Base-by-base conservation (phyloP, 164 flowering plant species). In the Chimonanthus praecox region DNA sequence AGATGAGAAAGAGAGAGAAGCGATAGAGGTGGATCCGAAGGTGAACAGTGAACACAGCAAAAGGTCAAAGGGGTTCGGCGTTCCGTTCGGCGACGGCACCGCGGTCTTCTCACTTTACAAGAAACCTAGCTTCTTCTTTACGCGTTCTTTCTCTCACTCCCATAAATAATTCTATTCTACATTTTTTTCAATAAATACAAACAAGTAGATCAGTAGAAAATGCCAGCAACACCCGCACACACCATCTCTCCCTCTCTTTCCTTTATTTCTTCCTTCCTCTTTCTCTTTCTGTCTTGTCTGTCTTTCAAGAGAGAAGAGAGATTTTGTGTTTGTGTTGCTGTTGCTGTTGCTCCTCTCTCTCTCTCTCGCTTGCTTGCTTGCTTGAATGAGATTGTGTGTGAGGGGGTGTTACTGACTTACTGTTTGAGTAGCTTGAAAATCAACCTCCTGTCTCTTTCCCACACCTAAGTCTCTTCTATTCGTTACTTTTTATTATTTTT, bases 21-120 rank as follows among this genome's bases (percentile, higher is more conserved):
- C 81, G 80, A 50, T 7, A 47, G 15, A 61, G 61, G 64, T n/a
- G 64, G 66, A 33, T 33, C 33, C 33, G 33, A 33, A 33, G 33
- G 33, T 33, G 33, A 33, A 33, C 33, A 33, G 33, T 33, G 1
- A 33, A 33, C 33, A 33, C 33, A 33, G 33, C 33, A 33, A 33
- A 73, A 72, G 81, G 79, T 83, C 79, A 82, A 78, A 74, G 33
- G 76, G 77, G 33, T 33, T 33, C 33, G 33, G 33, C 85, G 82
- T 81, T 73, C 74, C 85, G 83, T 85, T 75, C 84, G 87, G 75
- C 87, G 85, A 82, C 84, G 72, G 87, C 70, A 80, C 77, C 85
- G 85, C 80, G 78, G 84, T 80, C 85, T 80, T 71, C 82, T 69
- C 84, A 78, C 66, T 78, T 81, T 72, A 72, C 82, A 74, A 81